phyloP scores from a whole-genome alignment of 345 rosid species.

The Camelina sativa region DNA sequence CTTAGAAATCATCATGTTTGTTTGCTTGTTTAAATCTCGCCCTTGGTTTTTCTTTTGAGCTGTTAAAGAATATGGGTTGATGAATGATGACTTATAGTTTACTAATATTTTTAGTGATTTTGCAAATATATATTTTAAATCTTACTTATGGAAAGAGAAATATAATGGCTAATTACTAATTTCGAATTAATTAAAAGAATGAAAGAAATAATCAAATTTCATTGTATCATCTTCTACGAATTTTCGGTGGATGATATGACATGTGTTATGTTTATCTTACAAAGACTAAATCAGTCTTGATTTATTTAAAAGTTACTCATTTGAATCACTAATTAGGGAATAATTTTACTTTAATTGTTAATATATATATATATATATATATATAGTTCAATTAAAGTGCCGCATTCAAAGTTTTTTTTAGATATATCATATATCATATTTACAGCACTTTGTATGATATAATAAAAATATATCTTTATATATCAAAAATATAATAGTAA shows the following conservation, averaged over 20 bases:
- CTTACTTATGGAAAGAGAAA: not conserved
- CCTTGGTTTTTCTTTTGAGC: conserved; percentile 15
- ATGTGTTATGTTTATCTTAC: not conserved
- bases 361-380: too few relatives aligned
- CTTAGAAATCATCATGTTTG: not conserved
- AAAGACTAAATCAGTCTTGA: not conserved
- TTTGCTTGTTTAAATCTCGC: conserved; percentile 5
- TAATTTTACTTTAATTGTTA: not conserved
- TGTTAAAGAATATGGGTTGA: not conserved
- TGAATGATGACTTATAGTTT: too few relatives aligned
- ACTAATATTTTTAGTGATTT: not conserved
- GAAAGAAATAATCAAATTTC: not conserved
- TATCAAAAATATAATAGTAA: not conserved
- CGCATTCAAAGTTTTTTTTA: not conserved
- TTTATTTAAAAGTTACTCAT: not conserved
- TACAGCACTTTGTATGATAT: not conserved
- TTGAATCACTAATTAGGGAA: not conserved
- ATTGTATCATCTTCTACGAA: not conserved
- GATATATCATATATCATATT: not conserved
- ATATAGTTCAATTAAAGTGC: not conserved
- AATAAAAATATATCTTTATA: not conserved
- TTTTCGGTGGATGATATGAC: not conserved
- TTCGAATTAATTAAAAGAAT: not conserved
- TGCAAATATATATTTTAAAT: not conserved
- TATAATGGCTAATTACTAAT: not conserved